Evolutionary conservation across 306 rosid species (phyloP).

Genomic region (Corylus avellana): DNA sequence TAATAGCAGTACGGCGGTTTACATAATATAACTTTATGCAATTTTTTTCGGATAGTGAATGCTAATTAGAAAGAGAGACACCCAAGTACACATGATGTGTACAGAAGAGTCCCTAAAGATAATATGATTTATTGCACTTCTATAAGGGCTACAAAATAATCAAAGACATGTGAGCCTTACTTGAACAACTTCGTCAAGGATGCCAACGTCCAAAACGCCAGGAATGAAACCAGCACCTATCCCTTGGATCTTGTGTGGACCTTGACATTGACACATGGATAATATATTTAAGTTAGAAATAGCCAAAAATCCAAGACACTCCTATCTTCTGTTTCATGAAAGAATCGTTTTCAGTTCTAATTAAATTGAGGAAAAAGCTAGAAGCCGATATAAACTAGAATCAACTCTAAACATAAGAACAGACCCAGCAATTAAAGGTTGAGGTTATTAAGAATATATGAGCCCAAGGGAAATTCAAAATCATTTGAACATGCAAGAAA

Average conservation of each 20-base stretch:
- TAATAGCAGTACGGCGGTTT: neutral
- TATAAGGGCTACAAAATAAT: slow-evolving; percentile 19
- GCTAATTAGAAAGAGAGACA: neutral
- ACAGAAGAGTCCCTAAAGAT: neutral
- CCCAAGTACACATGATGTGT: neutral
- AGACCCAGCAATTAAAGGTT: neutral
- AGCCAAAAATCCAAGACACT: slow-evolving; percentile 12
- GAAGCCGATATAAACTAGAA: neutral
- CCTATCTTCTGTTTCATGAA: neutral
- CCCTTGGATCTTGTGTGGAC: slow-evolving; percentile 94
- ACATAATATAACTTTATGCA: neutral
- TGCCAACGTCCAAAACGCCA: slow-evolving; percentile 68
- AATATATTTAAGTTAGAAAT: slow-evolving; percentile 20
- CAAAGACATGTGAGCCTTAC: slow-evolving; percentile 41
- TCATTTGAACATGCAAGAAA: neutral
- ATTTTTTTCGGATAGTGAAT: neutral
- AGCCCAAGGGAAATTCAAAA: neutral
- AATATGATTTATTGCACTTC: neutral
- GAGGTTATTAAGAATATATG: neutral
- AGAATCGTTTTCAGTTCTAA: neutral
- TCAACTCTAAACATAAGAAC: neutral
- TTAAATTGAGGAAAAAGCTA: neutral
- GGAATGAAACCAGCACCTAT: slow-evolving; percentile 88
- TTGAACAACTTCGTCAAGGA: slow-evolving; percentile 71
- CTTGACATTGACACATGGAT: slow-evolving; percentile 39